phyloP scores from a whole-genome alignment of 2,329 filamentous ascomycete species.

The Aspergillus fructus region DNA sequence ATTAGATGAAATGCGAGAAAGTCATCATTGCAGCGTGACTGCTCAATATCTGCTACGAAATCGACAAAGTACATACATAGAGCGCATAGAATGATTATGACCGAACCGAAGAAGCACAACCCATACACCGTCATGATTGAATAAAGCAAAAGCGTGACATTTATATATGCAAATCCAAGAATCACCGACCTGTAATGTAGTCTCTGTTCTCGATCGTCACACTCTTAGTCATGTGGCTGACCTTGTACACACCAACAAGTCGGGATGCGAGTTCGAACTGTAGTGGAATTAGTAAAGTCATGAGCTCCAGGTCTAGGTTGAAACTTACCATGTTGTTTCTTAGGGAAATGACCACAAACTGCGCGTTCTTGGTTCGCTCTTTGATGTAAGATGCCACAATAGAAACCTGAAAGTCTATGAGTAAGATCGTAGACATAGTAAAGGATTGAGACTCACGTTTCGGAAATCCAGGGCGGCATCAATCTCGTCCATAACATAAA shows the following conservation, averaged over 20 bases:
- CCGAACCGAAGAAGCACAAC: slow-evolving; percentile 2
- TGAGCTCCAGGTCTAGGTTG: background rate
- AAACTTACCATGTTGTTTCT: slow-evolving; percentile 83
- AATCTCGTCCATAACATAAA: slow-evolving; percentile 99
- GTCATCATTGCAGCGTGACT: background rate
- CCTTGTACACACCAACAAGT: slow-evolving; percentile 97
- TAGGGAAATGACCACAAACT: slow-evolving; percentile 97
- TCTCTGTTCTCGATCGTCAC: slow-evolving; percentile 84
- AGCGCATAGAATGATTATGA: background rate
- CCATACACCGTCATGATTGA: slow-evolving; percentile 6
- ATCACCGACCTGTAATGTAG: slow-evolving; percentile 56
- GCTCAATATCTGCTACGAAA: background rate
- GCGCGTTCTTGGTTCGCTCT: slow-evolving; percentile 97
- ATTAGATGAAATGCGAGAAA: background rate
- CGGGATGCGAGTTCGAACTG: slow-evolving; percentile 90
- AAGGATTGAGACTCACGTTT: slow-evolving; percentile 69
- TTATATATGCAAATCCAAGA: slow-evolving; percentile 3
- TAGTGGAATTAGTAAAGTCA: slow-evolving; percentile 5
- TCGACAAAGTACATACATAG: background rate
- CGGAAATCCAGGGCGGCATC: slow-evolving; percentile 96
- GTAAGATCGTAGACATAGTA: background rate
- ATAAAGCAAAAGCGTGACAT: slow-evolving; percentile 1
- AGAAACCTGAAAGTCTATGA: slow-evolving; percentile 64
- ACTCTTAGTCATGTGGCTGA: slow-evolving; percentile 97
- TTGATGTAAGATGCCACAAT: slow-evolving; percentile 99